A percentile compares a stretch with the other conserved stretches of the same genome.
Evolutionary conservation across 768 basidiomycete species (phyloP).

Genomic region (Lactarius psammicola): DNA sequence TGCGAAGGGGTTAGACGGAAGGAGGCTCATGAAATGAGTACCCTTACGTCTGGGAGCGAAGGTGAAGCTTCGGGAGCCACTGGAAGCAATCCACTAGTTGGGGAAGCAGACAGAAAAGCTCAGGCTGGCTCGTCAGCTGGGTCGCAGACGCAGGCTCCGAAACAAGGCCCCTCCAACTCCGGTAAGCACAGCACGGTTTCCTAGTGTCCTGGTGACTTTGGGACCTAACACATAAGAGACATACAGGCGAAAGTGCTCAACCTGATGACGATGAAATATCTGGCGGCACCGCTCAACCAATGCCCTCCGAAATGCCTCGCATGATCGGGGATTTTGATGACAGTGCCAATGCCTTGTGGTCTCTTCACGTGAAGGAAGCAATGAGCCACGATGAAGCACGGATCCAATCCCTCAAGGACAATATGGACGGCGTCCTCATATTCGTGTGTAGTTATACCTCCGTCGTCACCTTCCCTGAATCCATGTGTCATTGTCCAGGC

Average conservation of each 20-base stretch:
- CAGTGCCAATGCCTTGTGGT: background rate
- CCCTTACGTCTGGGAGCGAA: background rate
- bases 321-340: background rate
- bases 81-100: background rate
- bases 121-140: background rate
- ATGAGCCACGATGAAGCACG: background rate
- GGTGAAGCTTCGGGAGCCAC: background rate
- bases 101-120: background rate
- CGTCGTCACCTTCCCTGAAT: too few species aligned
- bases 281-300: background rate
- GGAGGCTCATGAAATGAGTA: background rate
- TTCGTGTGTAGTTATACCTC: background rate
- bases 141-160: background rate
- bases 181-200: background rate
- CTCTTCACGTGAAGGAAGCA: background rate
- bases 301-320: background rate
- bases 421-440: conserved; percentile 2
- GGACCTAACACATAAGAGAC: background rate
- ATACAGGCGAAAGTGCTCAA: background rate
- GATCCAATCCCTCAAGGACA: background rate
- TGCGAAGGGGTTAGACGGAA: background rate
- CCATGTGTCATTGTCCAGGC: conserved; percentile 1
- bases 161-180: background rate
- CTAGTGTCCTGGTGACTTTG: background rate
- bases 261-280: background rate